A percentile compares a stretch with the other conserved stretches of the same genome.
Evolutionary conservation across 1,139 yeast species (phyloP).

Genomic region (Magnusiomyces magnusii): DNA sequence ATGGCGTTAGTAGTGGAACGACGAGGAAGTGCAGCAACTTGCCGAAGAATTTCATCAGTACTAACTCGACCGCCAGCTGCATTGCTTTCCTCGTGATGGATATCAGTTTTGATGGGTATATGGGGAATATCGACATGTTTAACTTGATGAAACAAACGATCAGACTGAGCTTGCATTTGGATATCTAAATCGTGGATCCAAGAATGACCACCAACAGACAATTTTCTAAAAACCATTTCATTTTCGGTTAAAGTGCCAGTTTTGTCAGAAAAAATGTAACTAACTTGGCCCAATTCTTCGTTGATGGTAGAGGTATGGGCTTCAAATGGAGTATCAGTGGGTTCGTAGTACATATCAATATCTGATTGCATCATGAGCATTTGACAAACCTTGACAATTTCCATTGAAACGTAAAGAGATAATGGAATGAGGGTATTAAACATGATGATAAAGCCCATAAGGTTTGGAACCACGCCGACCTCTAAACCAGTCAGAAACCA

Average conservation of each 20-base stretch:
- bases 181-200: constrained; percentile 78
- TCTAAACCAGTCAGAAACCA: constrained; percentile 75
- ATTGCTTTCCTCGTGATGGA: neutral
- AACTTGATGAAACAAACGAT: constrained; percentile 8
- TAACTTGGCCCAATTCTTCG: constrained; percentile 95
- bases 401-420: constrained; percentile 94
- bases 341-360: constrained; percentile 86
- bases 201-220: constrained; percentile 78
- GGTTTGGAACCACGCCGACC: constrained; percentile 83
- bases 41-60: constrained; percentile 29
- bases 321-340: constrained; percentile 83
- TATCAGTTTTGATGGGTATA: neutral
- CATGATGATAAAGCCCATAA: constrained; percentile 96
- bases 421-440: constrained; percentile 92
- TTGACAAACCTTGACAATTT: constrained; percentile 84
- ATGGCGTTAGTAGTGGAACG: constrained; percentile 21
- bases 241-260: constrained; percentile 96
- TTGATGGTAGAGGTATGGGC: constrained; percentile 92
- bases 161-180: constrained; percentile 24
- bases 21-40: constrained; percentile 33
- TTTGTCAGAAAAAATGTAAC: constrained; percentile 90
- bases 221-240: constrained; percentile 75
- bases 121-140: constrained; percentile 10
- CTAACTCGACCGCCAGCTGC: constrained; percentile 10
- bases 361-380: constrained; percentile 76